A percentile compares a stretch with the other conserved stretches of the same genome.
These are phyloP conservation scores for Limnanthes douglasii DNA, from an alignment of 345 rosid species.

Conservation along the genomic window DNA sequence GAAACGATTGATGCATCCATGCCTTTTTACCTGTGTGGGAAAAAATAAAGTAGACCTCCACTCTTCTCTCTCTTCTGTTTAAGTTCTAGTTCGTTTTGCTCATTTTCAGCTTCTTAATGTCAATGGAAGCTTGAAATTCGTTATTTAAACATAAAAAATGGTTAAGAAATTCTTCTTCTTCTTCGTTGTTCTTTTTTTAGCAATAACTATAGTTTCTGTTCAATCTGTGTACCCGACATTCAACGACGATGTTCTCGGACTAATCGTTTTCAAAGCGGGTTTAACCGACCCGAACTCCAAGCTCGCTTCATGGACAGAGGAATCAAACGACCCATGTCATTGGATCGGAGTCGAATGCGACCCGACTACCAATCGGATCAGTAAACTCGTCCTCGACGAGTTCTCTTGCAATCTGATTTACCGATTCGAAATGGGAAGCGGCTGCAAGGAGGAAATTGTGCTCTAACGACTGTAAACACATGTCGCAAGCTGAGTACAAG, in stretches of 20 bases:
- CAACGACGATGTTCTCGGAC: constrained; percentile 75
- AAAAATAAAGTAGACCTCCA: no score
- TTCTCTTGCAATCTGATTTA: constrained; percentile 77
- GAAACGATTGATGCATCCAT: no score
- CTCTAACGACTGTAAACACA: constrained; percentile 60
- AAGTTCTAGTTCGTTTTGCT: no score
- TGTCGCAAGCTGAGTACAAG: constrained; percentile 65
- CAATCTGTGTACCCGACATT: constrained; percentile 28
- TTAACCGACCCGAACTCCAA: constrained; percentile 54
- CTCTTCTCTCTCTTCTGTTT: no score
- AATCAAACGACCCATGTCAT: constrained; percentile 54
- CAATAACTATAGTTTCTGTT: constrained; percentile 7
- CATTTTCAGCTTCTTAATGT: no score
- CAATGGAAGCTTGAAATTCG: no score
- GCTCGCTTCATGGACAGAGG: constrained; percentile 71
- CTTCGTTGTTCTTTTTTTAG: neutral
- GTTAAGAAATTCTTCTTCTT: no score
- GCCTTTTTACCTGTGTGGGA: no score
- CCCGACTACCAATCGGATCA: constrained; percentile 38
- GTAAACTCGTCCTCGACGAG: constrained; percentile 45
- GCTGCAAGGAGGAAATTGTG: constrained; percentile 58
- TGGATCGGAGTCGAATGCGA: constrained; percentile 79
- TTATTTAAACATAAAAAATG: no score
- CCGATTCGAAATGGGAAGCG: constrained; percentile 37
- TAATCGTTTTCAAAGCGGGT: constrained; percentile 84